Base-by-base conservation (phyloP, 148 eudicot genomes). In the Camellia granthamiana region DNA sequence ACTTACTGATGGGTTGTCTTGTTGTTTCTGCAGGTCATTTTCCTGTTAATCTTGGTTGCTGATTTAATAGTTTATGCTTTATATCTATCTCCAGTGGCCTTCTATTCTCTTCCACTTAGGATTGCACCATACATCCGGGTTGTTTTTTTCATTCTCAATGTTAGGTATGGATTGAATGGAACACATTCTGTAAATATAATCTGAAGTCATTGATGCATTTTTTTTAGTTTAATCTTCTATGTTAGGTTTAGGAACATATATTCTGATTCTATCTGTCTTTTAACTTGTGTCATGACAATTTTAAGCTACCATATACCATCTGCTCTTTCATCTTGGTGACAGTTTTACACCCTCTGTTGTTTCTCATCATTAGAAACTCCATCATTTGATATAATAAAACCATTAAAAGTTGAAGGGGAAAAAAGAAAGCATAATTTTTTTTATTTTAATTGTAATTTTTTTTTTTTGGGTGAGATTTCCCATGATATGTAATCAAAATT, bases 101-200 rank as follows among this genome's bases (percentile, higher is more conserved):
- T 88, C 78, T 84, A 78, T 85, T 77, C 70, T 81, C 97, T 95
- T 80, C 98, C 99, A 76, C 86, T 95, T 76, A 86, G 99, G 84
- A 78, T 92, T 82, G 99, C 95, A 76, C 97, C 99, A 67, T 95
- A 95, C 80, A 84, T 93, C 74, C 86, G 99, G 77, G 97, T 95
- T 77, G 49, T 89, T 78, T 87, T 93, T 86, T 95, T 93, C 74
- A 81, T 91, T 77, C 90, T 95, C 62, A 87, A 85, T 86, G 88
- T 95, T 73, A 90, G 97, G 99, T 95, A 90, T 70, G 74, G 49
- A 56, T 9, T 78, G 66, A 44, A 42, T 38, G 14, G 51, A 58
- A 43, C 44, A 15, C 16, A 42, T 76, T 49, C 8, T 14, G 79
- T 13, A 49, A n/a, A 21, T 44, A 3, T 55, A 15, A 77, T 19